Percentiles rank a stretch among this genome's conserved stretches.
Conservation (phyloP, 2,329 filamentous ascomycete species). For the Sclerotinia minor region DNA sequence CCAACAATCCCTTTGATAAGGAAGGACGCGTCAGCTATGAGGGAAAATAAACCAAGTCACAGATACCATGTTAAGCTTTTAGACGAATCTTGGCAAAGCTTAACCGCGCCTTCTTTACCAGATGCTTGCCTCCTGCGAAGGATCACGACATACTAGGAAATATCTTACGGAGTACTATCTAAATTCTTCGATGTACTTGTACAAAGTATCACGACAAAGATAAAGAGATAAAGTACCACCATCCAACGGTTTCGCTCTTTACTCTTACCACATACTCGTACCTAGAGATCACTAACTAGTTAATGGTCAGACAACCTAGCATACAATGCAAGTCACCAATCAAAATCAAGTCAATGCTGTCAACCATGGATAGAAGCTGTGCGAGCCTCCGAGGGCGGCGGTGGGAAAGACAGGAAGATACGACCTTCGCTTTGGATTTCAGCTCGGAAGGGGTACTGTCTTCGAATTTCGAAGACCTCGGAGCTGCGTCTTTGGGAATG, state of each 20-base stretch:
- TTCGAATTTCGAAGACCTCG: neutral
- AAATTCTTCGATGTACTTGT: neutral
- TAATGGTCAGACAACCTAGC: constrained; percentile 1
- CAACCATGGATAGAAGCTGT: no score
- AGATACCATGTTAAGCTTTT: constrained; percentile 6
- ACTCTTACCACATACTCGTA: neutral
- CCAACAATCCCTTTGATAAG: neutral
- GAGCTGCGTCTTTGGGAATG: neutral
- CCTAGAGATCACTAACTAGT: neutral
- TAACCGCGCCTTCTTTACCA: neutral
- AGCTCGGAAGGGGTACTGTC: neutral
- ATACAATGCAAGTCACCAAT: neutral
- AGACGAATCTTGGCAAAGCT: constrained; percentile 13
- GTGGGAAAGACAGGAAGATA: neutral
- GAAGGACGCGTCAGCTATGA: constrained; percentile 14
- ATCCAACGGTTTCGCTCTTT: neutral
- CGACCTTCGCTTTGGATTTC: constrained; percentile 11
- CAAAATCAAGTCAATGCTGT: neutral
- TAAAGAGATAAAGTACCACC: neutral
- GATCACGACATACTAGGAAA: neutral
- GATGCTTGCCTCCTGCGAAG: neutral
- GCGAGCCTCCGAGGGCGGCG: neutral
- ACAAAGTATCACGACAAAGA: neutral
- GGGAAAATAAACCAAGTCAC: neutral
- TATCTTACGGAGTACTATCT: neutral